Percentiles rank a stretch among this genome's conserved stretches.
Conservation (phyloP, 306 rosid species). For the Biancaea sappan region DNA sequence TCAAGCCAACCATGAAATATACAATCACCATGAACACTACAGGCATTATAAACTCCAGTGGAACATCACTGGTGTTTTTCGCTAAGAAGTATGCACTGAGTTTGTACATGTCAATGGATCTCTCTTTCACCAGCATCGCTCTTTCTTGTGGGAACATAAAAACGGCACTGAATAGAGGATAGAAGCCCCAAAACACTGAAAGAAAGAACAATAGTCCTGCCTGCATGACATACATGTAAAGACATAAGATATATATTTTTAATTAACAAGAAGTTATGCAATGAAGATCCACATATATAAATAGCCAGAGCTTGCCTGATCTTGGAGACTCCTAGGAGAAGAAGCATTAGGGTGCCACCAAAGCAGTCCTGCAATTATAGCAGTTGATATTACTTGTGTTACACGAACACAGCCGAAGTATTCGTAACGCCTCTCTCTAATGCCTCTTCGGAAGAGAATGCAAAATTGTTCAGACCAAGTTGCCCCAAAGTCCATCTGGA, state of each 20-base stretch:
- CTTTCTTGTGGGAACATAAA: conserved; percentile 26
- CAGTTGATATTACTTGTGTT: conserved; percentile 13
- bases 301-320: not conserved
- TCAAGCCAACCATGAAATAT: conserved; percentile 18
- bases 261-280: not conserved
- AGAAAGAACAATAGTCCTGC: conserved; percentile 5
- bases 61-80: not conserved
- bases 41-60: conserved; percentile 19
- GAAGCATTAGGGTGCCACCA: not conserved
- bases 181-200: conserved; percentile 19
- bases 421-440: conserved; percentile 22
- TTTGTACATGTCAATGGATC: conserved; percentile 2
- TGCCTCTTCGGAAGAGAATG: conserved; percentile 19
- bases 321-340: not conserved
- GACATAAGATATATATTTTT: no score
- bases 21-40: conserved; percentile 11
- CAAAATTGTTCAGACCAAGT: conserved; percentile 17
- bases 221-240: conserved; percentile 3
- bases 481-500: not conserved
- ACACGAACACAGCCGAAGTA: conserved; percentile 8
- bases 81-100: conserved; percentile 24
- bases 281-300: not conserved
- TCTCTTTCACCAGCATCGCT: conserved; percentile 25
- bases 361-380: conserved; percentile 14
- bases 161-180: conserved; percentile 8